These are phyloP conservation scores for Aspergillus sp. DNA, from an alignment of 2,329 filamentous ascomycete species.

Conservation along the genomic window DNA sequence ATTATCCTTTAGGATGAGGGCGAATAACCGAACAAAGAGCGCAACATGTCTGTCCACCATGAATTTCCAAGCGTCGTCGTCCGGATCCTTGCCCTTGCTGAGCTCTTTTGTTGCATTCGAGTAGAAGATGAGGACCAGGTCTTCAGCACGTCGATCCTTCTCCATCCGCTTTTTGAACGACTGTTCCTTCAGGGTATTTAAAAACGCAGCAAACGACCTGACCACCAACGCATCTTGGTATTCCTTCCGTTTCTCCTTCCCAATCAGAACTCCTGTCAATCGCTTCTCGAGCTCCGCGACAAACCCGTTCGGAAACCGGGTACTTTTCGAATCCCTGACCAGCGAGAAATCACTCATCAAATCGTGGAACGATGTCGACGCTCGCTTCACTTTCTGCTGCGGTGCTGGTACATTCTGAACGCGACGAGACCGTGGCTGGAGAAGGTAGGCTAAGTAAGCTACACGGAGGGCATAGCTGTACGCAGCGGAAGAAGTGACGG, in stretches of 20 bases:
- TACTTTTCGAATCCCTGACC: slow-evolving; percentile 60
- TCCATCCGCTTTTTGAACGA: slow-evolving; percentile 85
- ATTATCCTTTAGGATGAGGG: slow-evolving; percentile 68
- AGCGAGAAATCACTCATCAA: slow-evolving; percentile 79
- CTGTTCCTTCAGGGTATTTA: slow-evolving; percentile 84
- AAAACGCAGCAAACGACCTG: slow-evolving; percentile 86
- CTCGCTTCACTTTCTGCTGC: slow-evolving; percentile 50
- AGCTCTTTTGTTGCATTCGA: slow-evolving; percentile 88
- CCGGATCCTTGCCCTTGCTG: slow-evolving; percentile 63
- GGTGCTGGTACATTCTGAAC: slow-evolving; percentile 71
- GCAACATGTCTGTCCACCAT: slow-evolving; percentile 92
- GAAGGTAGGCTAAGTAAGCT: slow-evolving; percentile 84
- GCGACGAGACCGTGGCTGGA: slow-evolving; percentile 82
- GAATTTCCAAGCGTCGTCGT: slow-evolving; percentile 82
- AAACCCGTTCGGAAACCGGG: slow-evolving; percentile 63
- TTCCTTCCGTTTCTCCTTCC: slow-evolving; percentile 74
- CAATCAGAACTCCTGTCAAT: slow-evolving; percentile 70
- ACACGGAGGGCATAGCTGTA: slow-evolving; percentile 85
- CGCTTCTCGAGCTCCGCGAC: slow-evolving; percentile 65
- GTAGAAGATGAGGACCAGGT: slow-evolving; percentile 91
- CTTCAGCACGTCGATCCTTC: slow-evolving; percentile 87
- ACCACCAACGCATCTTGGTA: slow-evolving; percentile 88
- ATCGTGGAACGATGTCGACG: slow-evolving; percentile 66
- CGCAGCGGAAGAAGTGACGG: slow-evolving; percentile 60
- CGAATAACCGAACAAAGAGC: slow-evolving; percentile 81